phyloP scores from a whole-genome alignment of 768 basidiomycete species.

The Mycena floridula region DNA sequence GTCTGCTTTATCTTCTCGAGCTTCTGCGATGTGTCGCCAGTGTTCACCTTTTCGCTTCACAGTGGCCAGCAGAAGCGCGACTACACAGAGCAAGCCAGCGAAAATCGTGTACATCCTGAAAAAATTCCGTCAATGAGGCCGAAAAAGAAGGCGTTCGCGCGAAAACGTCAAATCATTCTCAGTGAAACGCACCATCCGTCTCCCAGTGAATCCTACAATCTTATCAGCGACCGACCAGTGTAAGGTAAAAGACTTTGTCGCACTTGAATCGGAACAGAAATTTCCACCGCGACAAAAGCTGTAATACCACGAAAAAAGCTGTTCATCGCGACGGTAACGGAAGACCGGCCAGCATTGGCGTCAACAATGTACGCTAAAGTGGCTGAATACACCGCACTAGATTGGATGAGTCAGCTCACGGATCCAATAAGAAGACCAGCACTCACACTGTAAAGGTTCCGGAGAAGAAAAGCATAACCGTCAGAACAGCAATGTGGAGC shows the following conservation, averaged over 20 bases:
- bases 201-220: constrained; percentile 52
- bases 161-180: neutral
- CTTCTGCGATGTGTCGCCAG: constrained; percentile 53
- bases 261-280: constrained; percentile 69
- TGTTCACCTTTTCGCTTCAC: constrained; percentile 50
- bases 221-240: constrained; percentile 1
- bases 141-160: too few species aligned
- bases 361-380: constrained; percentile 79
- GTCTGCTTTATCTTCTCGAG: constrained; percentile 9
- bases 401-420: neutral
- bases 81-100: constrained; percentile 41
- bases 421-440: neutral
- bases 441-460: constrained; percentile 74
- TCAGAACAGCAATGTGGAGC: constrained; percentile 59
- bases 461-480: constrained; percentile 63
- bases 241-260: constrained; percentile 12
- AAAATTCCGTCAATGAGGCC: too few species aligned
- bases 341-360: constrained; percentile 75
- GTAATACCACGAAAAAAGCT: constrained; percentile 66
- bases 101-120: constrained; percentile 69
- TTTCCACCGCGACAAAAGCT: constrained; percentile 66
- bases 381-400: constrained; percentile 31
- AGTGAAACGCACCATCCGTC: constrained; percentile 43
- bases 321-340: constrained; percentile 71
- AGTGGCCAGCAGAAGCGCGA: constrained; percentile 51